A percentile compares a stretch with the other conserved stretches of the same genome.
Evolutionary conservation across 768 basidiomycete species (phyloP).

Genomic region (Boletus rex-veris): DNA sequence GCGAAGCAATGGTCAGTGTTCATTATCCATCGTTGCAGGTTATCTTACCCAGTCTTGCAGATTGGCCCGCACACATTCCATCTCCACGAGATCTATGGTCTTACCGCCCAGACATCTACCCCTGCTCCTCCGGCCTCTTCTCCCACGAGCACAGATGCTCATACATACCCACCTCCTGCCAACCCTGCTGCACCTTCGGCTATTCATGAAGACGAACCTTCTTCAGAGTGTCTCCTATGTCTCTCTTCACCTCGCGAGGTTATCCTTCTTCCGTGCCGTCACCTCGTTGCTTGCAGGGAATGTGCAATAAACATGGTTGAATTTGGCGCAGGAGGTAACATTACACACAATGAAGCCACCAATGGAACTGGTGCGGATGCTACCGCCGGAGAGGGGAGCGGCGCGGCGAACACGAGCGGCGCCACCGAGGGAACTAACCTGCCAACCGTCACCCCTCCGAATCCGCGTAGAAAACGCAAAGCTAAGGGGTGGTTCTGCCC

Average conservation of each 20-base stretch:
- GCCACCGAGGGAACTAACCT: conserved; percentile 27
- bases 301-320: conserved; percentile 98
- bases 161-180: conserved; percentile 47
- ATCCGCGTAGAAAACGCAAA: conserved; percentile 77
- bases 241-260: conserved; percentile 87
- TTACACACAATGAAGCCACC: conserved; percentile 53
- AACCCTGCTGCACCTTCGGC: conserved; percentile 18
- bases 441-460: conserved; percentile 29
- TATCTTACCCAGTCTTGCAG: conserved; percentile 33
- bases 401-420: conserved; percentile 16
- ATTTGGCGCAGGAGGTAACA: conserved; percentile 89
- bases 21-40: not conserved
- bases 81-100: conserved; percentile 91
- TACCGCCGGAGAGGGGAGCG: conserved; percentile 25
- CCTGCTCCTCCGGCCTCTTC: conserved; percentile 36
- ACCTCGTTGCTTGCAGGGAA: conserved; percentile 93
- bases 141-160: conserved; percentile 35
- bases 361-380: conserved; percentile 25
- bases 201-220: conserved; percentile 62
- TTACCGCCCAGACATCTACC: conserved; percentile 56
- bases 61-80: conserved; percentile 95
- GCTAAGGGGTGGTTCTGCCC: conserved; percentile 98
- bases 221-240: conserved; percentile 89
- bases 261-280: conserved; percentile 88
- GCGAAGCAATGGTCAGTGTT: conserved; percentile 72